phyloP scores from a whole-genome alignment of 805 yeast species.

The Starmerella powellii region DNA sequence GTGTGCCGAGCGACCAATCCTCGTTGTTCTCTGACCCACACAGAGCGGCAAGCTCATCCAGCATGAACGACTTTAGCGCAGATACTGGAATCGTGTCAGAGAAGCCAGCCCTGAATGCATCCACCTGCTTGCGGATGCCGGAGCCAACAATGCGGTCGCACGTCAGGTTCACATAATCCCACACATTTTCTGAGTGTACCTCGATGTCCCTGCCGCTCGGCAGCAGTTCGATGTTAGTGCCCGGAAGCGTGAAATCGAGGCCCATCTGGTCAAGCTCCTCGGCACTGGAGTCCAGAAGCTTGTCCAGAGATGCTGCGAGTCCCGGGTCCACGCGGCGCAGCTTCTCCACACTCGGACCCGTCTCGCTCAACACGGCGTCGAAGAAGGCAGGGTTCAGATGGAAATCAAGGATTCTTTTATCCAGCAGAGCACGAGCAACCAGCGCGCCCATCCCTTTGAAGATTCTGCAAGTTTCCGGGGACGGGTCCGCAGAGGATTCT shows the following conservation, averaged over 20 bases:
- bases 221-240: conserved; percentile 48
- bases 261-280: conserved; percentile 43
- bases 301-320: conserved; percentile 16
- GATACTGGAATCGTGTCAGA: conserved; percentile 68
- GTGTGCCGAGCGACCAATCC: conserved; percentile 58
- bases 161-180: conserved; percentile 44
- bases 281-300: conserved; percentile 27
- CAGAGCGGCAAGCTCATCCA: conserved; percentile 57
- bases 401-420: conserved; percentile 78
- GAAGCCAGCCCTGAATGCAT: conserved; percentile 67
- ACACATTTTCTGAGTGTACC: conserved; percentile 45
- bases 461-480: no score
- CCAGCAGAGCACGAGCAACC: conserved; percentile 74
- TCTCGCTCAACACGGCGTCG: conserved; percentile 36
- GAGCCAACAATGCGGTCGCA: conserved; percentile 45
- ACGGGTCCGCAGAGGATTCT: conserved; percentile 19
- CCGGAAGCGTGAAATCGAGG: conserved; percentile 65
- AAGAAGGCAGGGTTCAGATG: conserved; percentile 63
- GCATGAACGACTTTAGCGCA: conserved; percentile 57
- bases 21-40: conserved; percentile 50
- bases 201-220: conserved; percentile 42
- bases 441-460: conserved; percentile 69
- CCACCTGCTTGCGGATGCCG: conserved; percentile 56
- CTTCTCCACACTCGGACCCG: conserved; percentile 6
- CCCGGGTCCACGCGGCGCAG: conserved; percentile 18